Base-by-base conservation (phyloP, 768 basidiomycete genomes). In the Leccinum disarticulatum region DNA sequence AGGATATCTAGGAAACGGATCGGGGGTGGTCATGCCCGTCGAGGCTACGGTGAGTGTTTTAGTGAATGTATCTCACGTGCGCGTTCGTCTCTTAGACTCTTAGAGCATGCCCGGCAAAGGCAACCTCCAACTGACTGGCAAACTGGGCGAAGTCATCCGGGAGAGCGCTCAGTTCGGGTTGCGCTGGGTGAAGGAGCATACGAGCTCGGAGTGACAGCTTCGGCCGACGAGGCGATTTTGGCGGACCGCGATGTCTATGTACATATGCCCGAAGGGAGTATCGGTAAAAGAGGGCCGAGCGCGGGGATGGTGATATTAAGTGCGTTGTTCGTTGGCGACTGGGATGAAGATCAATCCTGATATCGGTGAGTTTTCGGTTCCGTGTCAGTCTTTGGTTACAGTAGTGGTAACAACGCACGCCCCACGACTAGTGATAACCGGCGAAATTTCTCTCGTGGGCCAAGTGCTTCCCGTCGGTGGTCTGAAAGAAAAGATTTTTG, bases 71-170 rank as follows among this genome's bases (percentile, higher is more conserved):
- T 13, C 10, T n/a, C 38, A 46, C 15, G 27, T 49, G 36, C 56
- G 61, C n/a, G 63, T 41, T 6, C 4, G 15, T 8, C 11, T 3
- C 7, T 25, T 71, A 95, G 93, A 87, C 11, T 3, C 7, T 25
- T 71, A 95, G 93, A 87, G 87, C 54, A 98, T 97, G 94, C 95
- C 95, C 27, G 97, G 97, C 3, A 96, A 96, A 72, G 96, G 96
- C 13, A 82, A 81, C 15, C 79, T 99, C 2, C 94, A 95, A 65
- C 77, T 98, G 8, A 98, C 97, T 0, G 97, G 97, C 38, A 98
- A 98, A 76, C 87, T 99, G 4, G 96, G 96, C 48, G 97, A 99
- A 67, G 97, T 98, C 61, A 98, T 99, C 72, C 84, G 93, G 38
- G 97, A 98, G 76, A 93, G 90, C 62, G 95, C 95, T 1, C 93